Percentiles rank a stretch among this genome's conserved stretches.
These are phyloP conservation scores for Colletotrichum euphorbiae DNA, from an alignment of 2,329 filamentous ascomycete species.

Conservation along the genomic window DNA sequence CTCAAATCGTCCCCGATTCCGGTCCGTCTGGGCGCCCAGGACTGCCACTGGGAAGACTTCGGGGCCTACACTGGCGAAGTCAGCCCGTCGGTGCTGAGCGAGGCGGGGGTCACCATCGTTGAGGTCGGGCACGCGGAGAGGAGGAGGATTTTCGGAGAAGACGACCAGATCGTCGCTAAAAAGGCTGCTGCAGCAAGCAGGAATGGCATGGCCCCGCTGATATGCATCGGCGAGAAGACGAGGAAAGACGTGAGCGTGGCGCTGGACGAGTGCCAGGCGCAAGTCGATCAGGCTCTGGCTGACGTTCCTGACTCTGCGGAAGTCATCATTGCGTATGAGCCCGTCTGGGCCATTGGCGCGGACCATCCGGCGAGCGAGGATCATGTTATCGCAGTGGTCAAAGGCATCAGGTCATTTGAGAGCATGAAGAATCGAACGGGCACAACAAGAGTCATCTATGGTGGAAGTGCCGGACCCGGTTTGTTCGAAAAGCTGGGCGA, in stretches of 20 bases:
- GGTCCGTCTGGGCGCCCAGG: constrained; percentile 74
- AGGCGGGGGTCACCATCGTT: constrained; percentile 77
- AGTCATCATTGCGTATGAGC: constrained; percentile 85
- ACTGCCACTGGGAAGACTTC: constrained; percentile 75
- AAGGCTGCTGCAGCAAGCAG: constrained; percentile 77
- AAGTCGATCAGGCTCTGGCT: constrained; percentile 73
- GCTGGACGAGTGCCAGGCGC: constrained; percentile 72
- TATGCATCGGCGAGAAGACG: constrained; percentile 82
- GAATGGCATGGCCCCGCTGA: constrained; percentile 79
- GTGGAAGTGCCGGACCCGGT: constrained; percentile 84
- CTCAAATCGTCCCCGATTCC: constrained; percentile 62
- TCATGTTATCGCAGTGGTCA: constrained; percentile 78
- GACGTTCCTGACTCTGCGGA: constrained; percentile 72
- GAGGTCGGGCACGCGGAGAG: constrained; percentile 87
- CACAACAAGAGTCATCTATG: constrained; percentile 79
- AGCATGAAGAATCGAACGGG: constrained; percentile 64
- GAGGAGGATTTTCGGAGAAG: constrained; percentile 77
- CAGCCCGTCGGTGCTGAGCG: constrained; percentile 73
- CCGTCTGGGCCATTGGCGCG: constrained; percentile 89
- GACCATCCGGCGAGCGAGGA: constrained; percentile 76
- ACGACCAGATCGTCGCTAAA: constrained; percentile 72
- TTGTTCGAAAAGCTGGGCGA: constrained; percentile 75
- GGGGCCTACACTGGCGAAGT: constrained; percentile 85
- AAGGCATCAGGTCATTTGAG: constrained; percentile 68
- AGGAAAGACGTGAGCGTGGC: constrained; percentile 65